Percentiles rank a stretch among this genome's conserved stretches.
These are phyloP conservation scores for Trichophyton rubrum DNA, from an alignment of 2,329 filamentous ascomycete species.

Conservation along the genomic window DNA sequence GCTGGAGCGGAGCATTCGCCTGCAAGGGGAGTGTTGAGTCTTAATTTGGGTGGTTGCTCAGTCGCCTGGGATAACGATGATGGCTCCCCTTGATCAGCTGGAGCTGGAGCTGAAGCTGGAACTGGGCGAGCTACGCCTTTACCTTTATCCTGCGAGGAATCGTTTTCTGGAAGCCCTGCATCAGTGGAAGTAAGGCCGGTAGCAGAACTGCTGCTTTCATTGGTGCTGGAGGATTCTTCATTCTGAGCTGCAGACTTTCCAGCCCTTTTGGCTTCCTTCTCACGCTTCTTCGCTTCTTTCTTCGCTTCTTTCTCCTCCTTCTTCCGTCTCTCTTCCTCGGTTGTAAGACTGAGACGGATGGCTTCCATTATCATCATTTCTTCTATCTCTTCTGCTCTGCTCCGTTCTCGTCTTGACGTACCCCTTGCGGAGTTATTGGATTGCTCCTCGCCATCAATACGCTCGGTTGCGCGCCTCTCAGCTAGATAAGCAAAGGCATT, in stretches of 20 bases:
- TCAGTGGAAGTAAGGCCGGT: constrained; percentile 36
- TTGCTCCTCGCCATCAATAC: constrained; percentile 17
- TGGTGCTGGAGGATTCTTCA: constrained; percentile 38
- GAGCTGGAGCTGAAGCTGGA: constrained; percentile 8
- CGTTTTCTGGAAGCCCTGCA: constrained; percentile 27
- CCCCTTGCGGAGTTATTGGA: constrained; percentile 33
- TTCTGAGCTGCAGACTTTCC: constrained; percentile 57
- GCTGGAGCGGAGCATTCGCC: background rate
- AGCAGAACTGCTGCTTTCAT: constrained; percentile 50
- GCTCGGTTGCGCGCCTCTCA: constrained; percentile 30
- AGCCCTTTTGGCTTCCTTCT: constrained; percentile 71
- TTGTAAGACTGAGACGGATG: constrained; percentile 76
- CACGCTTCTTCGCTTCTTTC: constrained; percentile 73
- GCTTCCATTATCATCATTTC: constrained; percentile 99
- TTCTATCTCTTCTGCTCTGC: constrained; percentile 73
- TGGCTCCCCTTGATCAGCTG: background rate
- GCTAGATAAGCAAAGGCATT: constrained; percentile 37
- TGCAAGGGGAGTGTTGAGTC: constrained; percentile 10
- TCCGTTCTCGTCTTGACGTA: constrained; percentile 41
- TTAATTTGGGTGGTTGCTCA: constrained; percentile 14
- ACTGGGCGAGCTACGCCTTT: constrained; percentile 52
- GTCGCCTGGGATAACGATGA: background rate
- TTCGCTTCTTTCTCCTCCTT: constrained; percentile 68
- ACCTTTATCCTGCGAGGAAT: constrained; percentile 44
- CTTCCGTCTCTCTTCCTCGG: constrained; percentile 82